phyloP scores from a whole-genome alignment of 257 asterid species.

The Datura wrightii region DNA sequence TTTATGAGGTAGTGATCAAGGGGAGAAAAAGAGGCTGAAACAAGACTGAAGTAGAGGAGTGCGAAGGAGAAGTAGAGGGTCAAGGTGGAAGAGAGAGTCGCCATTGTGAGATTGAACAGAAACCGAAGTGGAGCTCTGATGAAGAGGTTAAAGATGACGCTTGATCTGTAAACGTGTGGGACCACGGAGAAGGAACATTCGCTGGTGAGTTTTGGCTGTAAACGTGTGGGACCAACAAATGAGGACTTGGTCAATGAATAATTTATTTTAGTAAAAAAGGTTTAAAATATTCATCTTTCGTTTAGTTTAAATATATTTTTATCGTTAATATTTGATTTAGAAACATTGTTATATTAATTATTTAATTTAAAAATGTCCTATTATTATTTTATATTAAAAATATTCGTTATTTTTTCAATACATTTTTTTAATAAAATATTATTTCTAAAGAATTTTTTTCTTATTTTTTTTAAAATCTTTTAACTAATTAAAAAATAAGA shows the following conservation, averaged over 20 bases:
- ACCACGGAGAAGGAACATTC: not conserved
- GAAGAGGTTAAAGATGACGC: not conserved
- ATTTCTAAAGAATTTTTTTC: too few relatives aligned
- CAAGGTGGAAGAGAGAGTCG: slow-evolving; percentile 28
- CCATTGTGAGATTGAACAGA: slow-evolving; percentile 45
- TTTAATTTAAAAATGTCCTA: too few relatives aligned
- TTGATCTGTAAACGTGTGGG: slow-evolving; percentile 14
- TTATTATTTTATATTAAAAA: too few relatives aligned
- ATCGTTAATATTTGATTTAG: too few relatives aligned
- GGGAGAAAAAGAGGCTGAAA: slow-evolving; percentile 59
- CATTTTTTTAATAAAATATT: too few relatives aligned
- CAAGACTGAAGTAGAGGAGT: slow-evolving; percentile 44
- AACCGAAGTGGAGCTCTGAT: slow-evolving; percentile 18
- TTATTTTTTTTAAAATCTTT: too few relatives aligned
- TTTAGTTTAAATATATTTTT: too few relatives aligned
- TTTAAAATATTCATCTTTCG: too few relatives aligned
- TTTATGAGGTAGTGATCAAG: slow-evolving; percentile 66
- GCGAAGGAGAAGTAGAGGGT: slow-evolving; percentile 32
- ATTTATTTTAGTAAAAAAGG: too few relatives aligned
- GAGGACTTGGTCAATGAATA: not conserved
- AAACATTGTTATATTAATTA: too few relatives aligned
- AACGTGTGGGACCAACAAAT: slow-evolving; percentile 30
- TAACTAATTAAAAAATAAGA: too few relatives aligned
- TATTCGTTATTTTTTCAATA: too few relatives aligned
- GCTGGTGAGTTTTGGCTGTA: not conserved